These are phyloP conservation scores for Eleusine indica DNA, from an alignment of 176 grass and related monocot genomes.

Conservation along the genomic window DNA sequence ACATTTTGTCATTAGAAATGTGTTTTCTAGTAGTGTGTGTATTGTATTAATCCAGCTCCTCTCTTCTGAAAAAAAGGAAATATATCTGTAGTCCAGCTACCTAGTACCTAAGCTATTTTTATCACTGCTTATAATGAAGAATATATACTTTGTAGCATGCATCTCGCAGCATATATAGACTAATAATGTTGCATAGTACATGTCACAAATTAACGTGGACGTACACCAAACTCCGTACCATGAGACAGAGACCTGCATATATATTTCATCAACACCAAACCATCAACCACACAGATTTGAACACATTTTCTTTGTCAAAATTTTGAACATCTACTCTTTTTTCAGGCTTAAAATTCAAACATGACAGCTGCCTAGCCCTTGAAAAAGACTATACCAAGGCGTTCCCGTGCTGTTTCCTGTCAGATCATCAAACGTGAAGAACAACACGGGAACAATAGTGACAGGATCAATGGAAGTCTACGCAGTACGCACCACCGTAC, in stretches of 20 bases:
- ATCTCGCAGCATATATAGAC: background rate
- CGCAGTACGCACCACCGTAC: background rate
- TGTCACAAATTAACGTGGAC: too few relatives aligned
- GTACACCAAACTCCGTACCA: too few relatives aligned
- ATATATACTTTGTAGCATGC: background rate
- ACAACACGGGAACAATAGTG: background rate
- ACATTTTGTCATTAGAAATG: too few relatives aligned
- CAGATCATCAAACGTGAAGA: background rate
- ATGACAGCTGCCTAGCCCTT: background rate
- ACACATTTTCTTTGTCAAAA: background rate
- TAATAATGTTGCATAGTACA: too few relatives aligned
- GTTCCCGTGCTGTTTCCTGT: background rate
- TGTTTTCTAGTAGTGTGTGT: too few relatives aligned
- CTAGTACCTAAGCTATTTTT: too few relatives aligned
- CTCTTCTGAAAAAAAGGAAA: too few relatives aligned
- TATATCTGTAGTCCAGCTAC: background rate
- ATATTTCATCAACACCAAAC: background rate
- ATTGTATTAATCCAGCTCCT: too few relatives aligned
- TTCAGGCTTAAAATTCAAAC: background rate
- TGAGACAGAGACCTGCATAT: too few relatives aligned
- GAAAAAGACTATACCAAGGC: background rate
- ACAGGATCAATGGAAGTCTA: background rate
- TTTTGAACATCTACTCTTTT: background rate
- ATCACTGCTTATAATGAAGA: background rate
- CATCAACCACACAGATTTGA: background rate